phyloP scores from a whole-genome alignment of 345 rosid genomes.

The Dovyalis caffra region DNA sequence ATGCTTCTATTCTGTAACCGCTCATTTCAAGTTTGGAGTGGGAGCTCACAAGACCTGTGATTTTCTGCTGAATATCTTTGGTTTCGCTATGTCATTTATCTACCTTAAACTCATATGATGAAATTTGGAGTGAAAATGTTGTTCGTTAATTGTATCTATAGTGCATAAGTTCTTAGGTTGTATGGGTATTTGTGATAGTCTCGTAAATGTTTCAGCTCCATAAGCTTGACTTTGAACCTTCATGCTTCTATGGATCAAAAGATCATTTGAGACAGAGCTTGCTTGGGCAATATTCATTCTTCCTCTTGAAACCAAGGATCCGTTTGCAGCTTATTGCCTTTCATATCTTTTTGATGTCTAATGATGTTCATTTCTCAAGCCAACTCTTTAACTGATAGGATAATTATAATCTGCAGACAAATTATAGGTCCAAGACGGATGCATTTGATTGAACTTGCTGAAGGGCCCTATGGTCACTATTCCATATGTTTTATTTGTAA shows the following conservation, averaged over 20 bases:
- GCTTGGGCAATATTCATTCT: not conserved
- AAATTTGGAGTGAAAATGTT: no score
- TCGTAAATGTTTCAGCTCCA: no score
- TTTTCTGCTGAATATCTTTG: not conserved
- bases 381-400: not conserved
- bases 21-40: not conserved
- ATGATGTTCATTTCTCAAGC: not conserved
- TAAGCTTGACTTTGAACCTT: not conserved
- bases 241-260: not conserved
- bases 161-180: no score
- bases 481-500: not conserved
- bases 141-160: no score
- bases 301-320: not conserved
- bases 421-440: not conserved
- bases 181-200: no score
- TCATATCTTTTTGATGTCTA: not conserved
- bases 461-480: not conserved
- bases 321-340: not conserved
- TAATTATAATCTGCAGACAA: not conserved
- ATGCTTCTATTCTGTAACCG: not conserved
- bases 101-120: not conserved
- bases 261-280: not conserved
- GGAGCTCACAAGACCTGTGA: not conserved
- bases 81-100: not conserved
- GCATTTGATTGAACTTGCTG: not conserved